These are phyloP conservation scores for Pontederia crassipes DNA, from an alignment of 176 grass and related monocot genomes.

Conservation along the genomic window DNA sequence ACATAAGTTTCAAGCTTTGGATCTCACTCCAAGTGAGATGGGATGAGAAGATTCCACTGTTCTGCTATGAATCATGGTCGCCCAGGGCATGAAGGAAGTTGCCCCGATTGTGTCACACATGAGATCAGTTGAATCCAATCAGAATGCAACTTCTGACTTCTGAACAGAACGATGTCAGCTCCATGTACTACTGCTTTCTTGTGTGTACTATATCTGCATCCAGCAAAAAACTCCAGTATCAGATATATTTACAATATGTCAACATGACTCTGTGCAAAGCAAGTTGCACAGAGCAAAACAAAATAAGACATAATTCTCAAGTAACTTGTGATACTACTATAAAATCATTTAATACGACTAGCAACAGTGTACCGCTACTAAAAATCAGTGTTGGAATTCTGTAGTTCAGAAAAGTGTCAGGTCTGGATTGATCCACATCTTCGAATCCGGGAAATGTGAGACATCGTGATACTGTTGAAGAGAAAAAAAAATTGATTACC, in stretches of 20 bases:
- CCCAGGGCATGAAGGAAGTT: conserved; percentile 38
- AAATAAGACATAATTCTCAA: conserved; percentile 2
- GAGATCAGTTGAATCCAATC: conserved; percentile 55
- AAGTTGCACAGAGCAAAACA: conserved; percentile 46
- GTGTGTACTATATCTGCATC: conserved; percentile 53
- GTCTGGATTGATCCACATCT: too few species aligned
- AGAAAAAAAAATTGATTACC: too few species aligned
- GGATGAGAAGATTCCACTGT: conserved; percentile 73
- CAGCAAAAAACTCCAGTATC: conserved; percentile 50
- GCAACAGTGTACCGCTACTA: too few species aligned
- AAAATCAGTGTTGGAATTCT: too few species aligned
- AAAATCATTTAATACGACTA: too few species aligned
- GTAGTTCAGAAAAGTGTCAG: too few species aligned
- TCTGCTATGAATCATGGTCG: conserved; percentile 35
- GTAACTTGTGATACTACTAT: too few species aligned
- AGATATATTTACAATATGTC: too few species aligned
- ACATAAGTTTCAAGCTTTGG: conserved; percentile 61
- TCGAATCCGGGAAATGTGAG: too few species aligned
- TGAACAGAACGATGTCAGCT: conserved; percentile 51
- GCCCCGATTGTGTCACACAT: conserved; percentile 37
- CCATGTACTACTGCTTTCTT: conserved; percentile 47
- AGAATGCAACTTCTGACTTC: conserved; percentile 74
- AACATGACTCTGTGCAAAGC: conserved; percentile 55
- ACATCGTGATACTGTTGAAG: too few species aligned
- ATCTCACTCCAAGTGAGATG: conserved; percentile 87